A percentile compares a stretch with the other conserved stretches of the same genome.
phyloP scores from a whole-genome alignment of 352 stramenopile genomes.

The Globisporangium cylindrosporum region DNA sequence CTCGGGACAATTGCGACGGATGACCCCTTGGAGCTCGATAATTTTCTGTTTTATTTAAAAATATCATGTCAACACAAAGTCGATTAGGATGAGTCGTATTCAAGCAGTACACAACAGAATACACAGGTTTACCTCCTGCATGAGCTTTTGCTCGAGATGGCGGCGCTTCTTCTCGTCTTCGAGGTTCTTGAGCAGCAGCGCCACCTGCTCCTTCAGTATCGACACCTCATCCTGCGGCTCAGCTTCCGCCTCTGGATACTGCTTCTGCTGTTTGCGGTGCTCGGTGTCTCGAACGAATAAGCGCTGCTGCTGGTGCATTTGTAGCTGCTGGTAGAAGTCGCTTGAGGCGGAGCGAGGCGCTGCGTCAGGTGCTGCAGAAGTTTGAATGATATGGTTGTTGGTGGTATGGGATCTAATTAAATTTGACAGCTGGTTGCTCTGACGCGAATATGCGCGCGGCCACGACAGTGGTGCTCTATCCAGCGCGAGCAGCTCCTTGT shows the following conservation, averaged over 20 bases:
- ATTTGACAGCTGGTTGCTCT: constrained; percentile 5
- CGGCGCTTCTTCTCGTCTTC: constrained; percentile 71
- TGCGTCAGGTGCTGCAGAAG: neutral
- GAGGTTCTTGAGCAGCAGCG: constrained; percentile 50
- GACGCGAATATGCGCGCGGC: constrained; percentile 1
- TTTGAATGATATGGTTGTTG: neutral
- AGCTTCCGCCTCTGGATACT: neutral
- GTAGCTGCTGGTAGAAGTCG: constrained; percentile 12
- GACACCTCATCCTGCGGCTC: constrained; percentile 31
- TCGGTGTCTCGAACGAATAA: constrained; percentile 6
- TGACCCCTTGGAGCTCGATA: constrained; percentile 64
- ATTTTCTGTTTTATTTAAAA: constrained; percentile 45
- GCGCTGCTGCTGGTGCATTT: constrained; percentile 5
- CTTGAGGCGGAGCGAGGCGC: neutral
- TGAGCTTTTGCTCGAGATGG: constrained; percentile 57
- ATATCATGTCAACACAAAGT: neutral
- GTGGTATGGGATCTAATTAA: neutral
- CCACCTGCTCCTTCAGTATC: constrained; percentile 54
- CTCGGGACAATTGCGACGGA: constrained; percentile 47
- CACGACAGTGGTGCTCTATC: constrained; percentile 2
- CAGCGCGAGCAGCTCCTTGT: neutral
- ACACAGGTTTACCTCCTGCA: constrained; percentile 41
- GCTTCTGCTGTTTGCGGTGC: neutral
- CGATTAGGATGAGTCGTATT: neutral
- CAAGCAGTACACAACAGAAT: too few relatives aligned